Conservation (phyloP, 106 monocot species). For the Platanthera zijinensis region DNA sequence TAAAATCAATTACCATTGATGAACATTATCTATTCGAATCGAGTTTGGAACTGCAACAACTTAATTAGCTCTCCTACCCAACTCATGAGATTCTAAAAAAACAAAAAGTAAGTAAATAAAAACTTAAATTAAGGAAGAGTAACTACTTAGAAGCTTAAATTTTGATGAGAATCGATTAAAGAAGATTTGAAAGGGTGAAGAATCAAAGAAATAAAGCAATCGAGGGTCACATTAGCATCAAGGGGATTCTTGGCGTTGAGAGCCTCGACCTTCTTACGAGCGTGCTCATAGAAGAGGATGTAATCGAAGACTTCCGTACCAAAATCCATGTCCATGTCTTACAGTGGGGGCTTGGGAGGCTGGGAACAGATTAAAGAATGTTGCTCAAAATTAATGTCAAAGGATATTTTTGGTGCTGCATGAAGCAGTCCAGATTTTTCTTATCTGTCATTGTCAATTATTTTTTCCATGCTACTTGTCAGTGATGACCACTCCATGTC, state of each 20-base stretch:
- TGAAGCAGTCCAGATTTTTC: too few species aligned
- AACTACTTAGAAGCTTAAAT: background rate
- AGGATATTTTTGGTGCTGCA: too few species aligned
- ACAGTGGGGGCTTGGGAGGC: too few species aligned
- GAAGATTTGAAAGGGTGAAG: background rate
- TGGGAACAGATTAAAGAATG: too few species aligned
- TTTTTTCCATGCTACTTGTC: too few species aligned
- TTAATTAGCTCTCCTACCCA: constrained; percentile 19
- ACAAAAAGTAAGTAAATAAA: background rate
- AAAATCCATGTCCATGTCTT: constrained; percentile 44
- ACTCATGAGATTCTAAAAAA: constrained; percentile 14
- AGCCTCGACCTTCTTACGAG: constrained; percentile 50
- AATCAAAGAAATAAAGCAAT: background rate
- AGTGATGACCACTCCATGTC: too few species aligned
- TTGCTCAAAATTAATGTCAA: too few species aligned
- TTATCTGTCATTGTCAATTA: too few species aligned
- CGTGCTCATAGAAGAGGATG: constrained; percentile 59
- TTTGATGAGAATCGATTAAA: too few species aligned
- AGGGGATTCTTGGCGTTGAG: constrained; percentile 54
- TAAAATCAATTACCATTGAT: constrained; percentile 10
- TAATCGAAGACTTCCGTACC: constrained; percentile 41
- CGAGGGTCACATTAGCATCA: constrained; percentile 49
- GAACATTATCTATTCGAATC: constrained; percentile 14
- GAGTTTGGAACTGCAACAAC: constrained; percentile 20
- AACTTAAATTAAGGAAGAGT: background rate